These are phyloP conservation scores for Nakazawaea ishiwadae DNA, from an alignment of 805 yeast genomes.

Conservation along the genomic window DNA sequence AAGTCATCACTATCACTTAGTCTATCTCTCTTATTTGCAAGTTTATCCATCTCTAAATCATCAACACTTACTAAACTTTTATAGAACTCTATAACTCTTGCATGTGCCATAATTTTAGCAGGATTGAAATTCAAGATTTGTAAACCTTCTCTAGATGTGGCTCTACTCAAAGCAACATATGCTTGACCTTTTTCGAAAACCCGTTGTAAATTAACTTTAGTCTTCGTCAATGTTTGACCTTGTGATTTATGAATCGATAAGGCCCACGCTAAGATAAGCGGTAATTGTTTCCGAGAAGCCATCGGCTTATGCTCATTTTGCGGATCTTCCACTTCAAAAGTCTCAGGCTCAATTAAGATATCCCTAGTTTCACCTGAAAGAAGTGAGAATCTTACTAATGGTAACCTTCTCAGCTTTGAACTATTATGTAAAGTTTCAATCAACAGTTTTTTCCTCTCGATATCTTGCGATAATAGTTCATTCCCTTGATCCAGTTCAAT, in stretches of 20 bases:
- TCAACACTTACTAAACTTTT: constrained; percentile 34
- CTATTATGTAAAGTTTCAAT: constrained; percentile 36
- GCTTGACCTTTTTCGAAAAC: constrained; percentile 94
- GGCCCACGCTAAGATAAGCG: constrained; percentile 94
- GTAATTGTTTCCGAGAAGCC: constrained; percentile 76
- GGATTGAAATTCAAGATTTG: constrained; percentile 74
- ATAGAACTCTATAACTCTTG: constrained; percentile 69
- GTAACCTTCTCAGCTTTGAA: constrained; percentile 49
- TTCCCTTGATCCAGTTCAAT: constrained; percentile 6
- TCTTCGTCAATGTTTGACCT: constrained; percentile 80
- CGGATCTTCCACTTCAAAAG: constrained; percentile 70
- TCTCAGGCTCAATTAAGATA: constrained; percentile 77
- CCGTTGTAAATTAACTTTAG: constrained; percentile 68
- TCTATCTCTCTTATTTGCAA: constrained; percentile 15
- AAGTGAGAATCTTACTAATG: constrained; percentile 71
- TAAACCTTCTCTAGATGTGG: constrained; percentile 69
- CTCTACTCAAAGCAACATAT: constrained; percentile 92
- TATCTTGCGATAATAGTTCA: constrained; percentile 23
- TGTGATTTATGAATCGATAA: constrained; percentile 93
- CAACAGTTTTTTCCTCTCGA: constrained; percentile 43
- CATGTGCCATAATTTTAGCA: constrained; percentile 62
- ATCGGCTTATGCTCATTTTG: constrained; percentile 51
- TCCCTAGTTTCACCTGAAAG: constrained; percentile 70
- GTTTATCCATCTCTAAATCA: constrained; percentile 25
- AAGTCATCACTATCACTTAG: constrained; percentile 1